Evolutionary conservation across 805 yeast genomes (phyloP).

Genomic region (Starmerella sp.): DNA sequence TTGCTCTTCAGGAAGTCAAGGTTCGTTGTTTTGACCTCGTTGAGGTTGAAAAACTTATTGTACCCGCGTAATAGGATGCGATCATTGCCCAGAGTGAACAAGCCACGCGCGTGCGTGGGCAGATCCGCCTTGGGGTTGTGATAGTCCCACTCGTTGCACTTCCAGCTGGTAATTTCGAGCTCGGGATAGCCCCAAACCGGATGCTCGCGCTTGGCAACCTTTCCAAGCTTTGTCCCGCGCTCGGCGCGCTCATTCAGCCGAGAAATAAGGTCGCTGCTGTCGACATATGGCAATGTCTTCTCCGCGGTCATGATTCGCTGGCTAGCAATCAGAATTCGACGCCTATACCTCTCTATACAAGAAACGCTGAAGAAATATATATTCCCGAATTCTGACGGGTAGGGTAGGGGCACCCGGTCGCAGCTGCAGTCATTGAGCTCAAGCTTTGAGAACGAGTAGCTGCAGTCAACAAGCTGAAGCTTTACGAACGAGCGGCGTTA

Average conservation of each 20-base stretch:
- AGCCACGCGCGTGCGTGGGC: constrained; percentile 74
- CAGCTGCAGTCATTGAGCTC: too few species aligned
- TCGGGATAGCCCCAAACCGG: constrained; percentile 25
- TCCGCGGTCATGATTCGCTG: neutral
- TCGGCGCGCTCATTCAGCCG: neutral
- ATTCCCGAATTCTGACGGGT: neutral
- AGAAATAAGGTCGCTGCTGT: neutral
- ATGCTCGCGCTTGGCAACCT: constrained; percentile 15
- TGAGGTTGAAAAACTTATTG: constrained; percentile 82
- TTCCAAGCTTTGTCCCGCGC: constrained; percentile 13
- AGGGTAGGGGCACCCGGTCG: neutral
- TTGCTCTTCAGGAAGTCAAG: constrained; percentile 36
- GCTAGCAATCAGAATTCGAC: too few species aligned
- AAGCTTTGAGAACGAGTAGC: too few species aligned
- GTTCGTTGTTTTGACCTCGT: constrained; percentile 48
- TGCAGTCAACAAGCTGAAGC: too few species aligned
- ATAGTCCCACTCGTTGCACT: constrained; percentile 84
- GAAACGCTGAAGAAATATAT: neutral
- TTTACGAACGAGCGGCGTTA: too few species aligned
- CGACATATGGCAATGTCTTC: neutral
- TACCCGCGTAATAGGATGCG: constrained; percentile 72
- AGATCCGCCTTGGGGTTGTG: constrained; percentile 40
- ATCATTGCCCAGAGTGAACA: constrained; percentile 44
- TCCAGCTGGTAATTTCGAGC: constrained; percentile 44
- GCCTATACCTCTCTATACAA: neutral